These are phyloP conservation scores for Isatis lusitanica DNA, from an alignment of 441 rosid genomes.

Conservation along the genomic window DNA sequence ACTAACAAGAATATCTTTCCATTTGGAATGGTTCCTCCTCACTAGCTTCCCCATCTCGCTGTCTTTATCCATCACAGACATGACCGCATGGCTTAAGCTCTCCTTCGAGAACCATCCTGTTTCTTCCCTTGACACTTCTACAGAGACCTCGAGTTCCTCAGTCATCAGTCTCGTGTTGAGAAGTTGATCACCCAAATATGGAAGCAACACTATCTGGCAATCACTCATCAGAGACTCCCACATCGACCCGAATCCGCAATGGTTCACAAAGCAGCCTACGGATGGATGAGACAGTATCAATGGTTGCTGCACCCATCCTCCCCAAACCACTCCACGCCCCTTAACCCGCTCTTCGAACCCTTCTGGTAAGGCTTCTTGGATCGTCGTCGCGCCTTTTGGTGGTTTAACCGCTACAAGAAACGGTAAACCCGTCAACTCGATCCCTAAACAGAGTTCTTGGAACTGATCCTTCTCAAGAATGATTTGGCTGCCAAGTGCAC, in stretches of 20 bases:
- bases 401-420: conserved; percentile 25
- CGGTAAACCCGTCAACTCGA: conserved; percentile 39
- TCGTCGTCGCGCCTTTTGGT: conserved; percentile 12
- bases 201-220: conserved; percentile 52
- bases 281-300: conserved; percentile 47
- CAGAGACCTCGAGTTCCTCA: conserved; percentile 37
- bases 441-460: conserved; percentile 30
- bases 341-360: conserved; percentile 51
- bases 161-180: conserved; percentile 37
- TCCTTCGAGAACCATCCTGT: conserved; percentile 3
- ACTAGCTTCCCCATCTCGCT: neutral
- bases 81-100: neutral
- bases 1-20: neutral
- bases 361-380: conserved; percentile 51
- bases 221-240: conserved; percentile 57
- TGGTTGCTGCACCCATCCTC: conserved; percentile 53
- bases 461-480: conserved; percentile 30
- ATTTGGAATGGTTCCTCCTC: neutral
- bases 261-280: conserved; percentile 58
- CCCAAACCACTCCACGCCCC: conserved; percentile 47
- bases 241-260: conserved; percentile 61
- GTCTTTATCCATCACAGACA: neutral
- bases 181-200: conserved; percentile 40
- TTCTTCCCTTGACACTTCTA: neutral
- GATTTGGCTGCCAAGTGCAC: conserved; percentile 26